Conservation (phyloP, 352 stramenopile species). For the Halophytophthora polymorphica region DNA sequence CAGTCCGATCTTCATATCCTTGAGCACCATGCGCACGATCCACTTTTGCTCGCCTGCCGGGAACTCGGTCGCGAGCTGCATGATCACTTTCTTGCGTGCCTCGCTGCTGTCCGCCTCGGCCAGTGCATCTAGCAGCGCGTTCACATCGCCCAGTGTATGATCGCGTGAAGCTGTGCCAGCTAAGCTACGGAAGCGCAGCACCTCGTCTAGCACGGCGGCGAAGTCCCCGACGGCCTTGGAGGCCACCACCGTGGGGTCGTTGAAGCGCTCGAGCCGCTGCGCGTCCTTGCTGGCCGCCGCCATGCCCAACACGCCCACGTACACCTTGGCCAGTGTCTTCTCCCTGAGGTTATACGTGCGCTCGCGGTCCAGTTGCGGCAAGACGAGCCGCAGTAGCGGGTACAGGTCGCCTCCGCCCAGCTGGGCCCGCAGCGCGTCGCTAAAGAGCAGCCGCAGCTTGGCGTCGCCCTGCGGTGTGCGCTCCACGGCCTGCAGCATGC, state of each 20-base stretch:
- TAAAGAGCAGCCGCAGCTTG: constrained; percentile 80
- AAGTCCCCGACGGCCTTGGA: constrained; percentile 84
- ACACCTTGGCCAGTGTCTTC: constrained; percentile 83
- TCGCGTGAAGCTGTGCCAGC: constrained; percentile 31
- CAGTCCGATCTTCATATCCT: constrained; percentile 83
- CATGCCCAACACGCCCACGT: constrained; percentile 73
- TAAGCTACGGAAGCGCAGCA: constrained; percentile 64
- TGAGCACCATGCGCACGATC: constrained; percentile 80
- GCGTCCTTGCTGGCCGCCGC: constrained; percentile 58
- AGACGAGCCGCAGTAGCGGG: constrained; percentile 66
- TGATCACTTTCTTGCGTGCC: constrained; percentile 54
- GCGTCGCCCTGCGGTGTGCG: constrained; percentile 67
- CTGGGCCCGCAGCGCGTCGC: constrained; percentile 47
- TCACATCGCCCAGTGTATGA: constrained; percentile 63
- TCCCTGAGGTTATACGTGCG: constrained; percentile 87
- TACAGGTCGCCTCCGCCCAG: constrained; percentile 61
- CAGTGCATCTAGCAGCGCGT: constrained; percentile 55
- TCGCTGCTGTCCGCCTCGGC: constrained; percentile 42
- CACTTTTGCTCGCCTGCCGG: constrained; percentile 78
- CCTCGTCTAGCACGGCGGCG: constrained; percentile 67
- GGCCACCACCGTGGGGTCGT: constrained; percentile 77
- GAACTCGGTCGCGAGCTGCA: constrained; percentile 76
- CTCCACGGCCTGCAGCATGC: constrained; percentile 67
- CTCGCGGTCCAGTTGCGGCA: constrained; percentile 80
- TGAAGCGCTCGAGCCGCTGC: constrained; percentile 79